phyloP scores from a whole-genome alignment of 2,329 filamentous ascomycete genomes.

The Alternaria conjuncta region DNA sequence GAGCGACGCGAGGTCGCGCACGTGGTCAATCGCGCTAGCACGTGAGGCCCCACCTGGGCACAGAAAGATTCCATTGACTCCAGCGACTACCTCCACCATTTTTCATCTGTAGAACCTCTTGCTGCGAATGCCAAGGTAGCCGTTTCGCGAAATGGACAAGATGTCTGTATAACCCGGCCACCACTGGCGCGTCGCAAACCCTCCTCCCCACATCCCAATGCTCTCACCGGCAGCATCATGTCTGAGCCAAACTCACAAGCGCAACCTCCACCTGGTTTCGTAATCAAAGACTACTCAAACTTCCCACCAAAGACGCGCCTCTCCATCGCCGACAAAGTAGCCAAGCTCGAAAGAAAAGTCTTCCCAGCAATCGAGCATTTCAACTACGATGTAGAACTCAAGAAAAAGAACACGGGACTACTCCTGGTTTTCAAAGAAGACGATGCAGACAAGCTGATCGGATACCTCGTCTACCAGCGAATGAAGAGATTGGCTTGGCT shows the following conservation, averaged over 20 bases:
- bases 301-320: constrained; percentile 29
- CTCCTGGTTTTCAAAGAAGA: constrained; percentile 40
- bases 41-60: constrained; percentile 14
- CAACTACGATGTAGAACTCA: constrained; percentile 55
- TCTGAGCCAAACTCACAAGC: neutral
- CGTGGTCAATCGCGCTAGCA: constrained; percentile 25
- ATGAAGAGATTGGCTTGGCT: constrained; percentile 50
- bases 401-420: constrained; percentile 58
- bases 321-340: constrained; percentile 25
- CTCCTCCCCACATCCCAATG: neutral
- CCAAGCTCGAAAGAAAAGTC: constrained; percentile 56
- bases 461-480: constrained; percentile 48
- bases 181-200: neutral
- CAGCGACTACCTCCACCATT: neutral
- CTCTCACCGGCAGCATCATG: constrained; percentile 5
- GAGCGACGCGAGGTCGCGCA: constrained; percentile 8
- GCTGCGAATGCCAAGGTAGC: neutral
- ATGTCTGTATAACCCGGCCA: neutral
- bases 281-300: constrained; percentile 21
- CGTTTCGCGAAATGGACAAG: neutral
- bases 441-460: constrained; percentile 42
- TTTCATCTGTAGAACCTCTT: neutral
- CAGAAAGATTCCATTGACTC: neutral
- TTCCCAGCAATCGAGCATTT: constrained; percentile 61
- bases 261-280: constrained; percentile 12